Conservation (phyloP, 2,329 filamentous ascomycete genomes). For the Ophiostoma ips region DNA sequence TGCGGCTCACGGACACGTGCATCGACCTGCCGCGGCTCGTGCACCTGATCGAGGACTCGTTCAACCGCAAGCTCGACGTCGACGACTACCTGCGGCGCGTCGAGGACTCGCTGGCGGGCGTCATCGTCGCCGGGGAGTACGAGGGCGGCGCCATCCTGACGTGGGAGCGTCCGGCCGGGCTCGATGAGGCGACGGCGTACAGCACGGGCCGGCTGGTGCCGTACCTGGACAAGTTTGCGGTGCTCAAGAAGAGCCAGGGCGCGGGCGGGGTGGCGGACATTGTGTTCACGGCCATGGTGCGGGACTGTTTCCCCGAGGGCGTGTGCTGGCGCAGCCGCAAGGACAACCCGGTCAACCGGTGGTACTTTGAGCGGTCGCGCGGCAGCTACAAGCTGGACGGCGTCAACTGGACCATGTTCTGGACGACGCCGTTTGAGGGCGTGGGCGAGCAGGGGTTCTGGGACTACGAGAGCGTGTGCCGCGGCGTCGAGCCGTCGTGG, state of each 20-base stretch:
- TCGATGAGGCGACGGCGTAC: slow-evolving; percentile 39
- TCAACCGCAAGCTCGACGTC: slow-evolving; percentile 70
- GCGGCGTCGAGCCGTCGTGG: slow-evolving; percentile 49
- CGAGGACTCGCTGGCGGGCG: slow-evolving; percentile 64
- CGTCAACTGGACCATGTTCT: slow-evolving; percentile 97
- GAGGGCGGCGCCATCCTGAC: slow-evolving; percentile 91
- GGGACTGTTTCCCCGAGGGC: slow-evolving; percentile 72
- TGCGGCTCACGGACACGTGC: slow-evolving; percentile 63
- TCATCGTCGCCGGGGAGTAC: slow-evolving; percentile 93
- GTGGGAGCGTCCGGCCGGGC: slow-evolving; percentile 61
- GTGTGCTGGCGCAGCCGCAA: slow-evolving; percentile 86
- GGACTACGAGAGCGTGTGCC: slow-evolving; percentile 66
- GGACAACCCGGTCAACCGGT: slow-evolving; percentile 94
- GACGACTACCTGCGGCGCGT: slow-evolving; percentile 73
- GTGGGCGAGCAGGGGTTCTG: slow-evolving; percentile 39
- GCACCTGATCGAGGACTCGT: slow-evolving; percentile 85
- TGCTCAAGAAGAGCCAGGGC: slow-evolving; percentile 76
- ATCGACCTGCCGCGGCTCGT: slow-evolving; percentile 76
- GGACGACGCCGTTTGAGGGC: slow-evolving; percentile 63
- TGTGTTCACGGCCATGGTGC: slow-evolving; percentile 91
- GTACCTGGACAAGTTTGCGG: slow-evolving; percentile 95
- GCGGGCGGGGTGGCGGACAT: slow-evolving; percentile 88
- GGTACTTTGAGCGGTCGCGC: slow-evolving; percentile 87
- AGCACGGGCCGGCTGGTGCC: slow-evolving; percentile 58
- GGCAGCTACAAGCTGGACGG: slow-evolving; percentile 70